These are phyloP conservation scores for Chaetoceros tenuissimus DNA, from an alignment of 108 stramenopile species.

Conservation along the genomic window DNA sequence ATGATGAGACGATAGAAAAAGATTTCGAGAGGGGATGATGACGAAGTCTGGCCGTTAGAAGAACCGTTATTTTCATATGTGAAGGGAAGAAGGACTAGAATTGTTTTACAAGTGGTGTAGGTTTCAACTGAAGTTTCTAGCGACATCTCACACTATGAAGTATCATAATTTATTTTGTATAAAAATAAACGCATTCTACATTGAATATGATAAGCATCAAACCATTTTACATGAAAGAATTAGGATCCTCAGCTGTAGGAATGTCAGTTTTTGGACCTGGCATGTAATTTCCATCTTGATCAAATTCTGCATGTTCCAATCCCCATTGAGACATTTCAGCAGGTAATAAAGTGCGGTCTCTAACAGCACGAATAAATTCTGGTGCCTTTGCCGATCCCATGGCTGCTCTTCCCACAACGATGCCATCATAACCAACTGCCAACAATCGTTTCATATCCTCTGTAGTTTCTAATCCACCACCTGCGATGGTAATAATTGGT, in stretches of 20 bases:
- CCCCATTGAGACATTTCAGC: slow-evolving; percentile 83
- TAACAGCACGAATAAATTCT: slow-evolving; percentile 76
- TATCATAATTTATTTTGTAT: no score
- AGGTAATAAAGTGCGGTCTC: slow-evolving; percentile 80
- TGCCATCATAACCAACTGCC: slow-evolving; percentile 83
- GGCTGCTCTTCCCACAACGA: slow-evolving; percentile 75
- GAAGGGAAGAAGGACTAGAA: no score
- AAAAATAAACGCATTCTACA: no score
- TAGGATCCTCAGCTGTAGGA: slow-evolving; percentile 22
- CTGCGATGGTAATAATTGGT: slow-evolving; percentile 73
- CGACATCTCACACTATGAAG: no score
- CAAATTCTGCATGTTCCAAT: slow-evolving; percentile 76
- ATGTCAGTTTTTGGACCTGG: slow-evolving; percentile 39
- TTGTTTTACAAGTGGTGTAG: no score
- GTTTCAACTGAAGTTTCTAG: no score
- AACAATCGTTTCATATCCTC: slow-evolving; percentile 78
- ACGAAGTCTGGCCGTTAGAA: no score
- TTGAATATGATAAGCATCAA: no score
- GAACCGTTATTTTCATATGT: no score
- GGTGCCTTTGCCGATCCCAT: slow-evolving; percentile 78
- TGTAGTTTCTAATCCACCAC: slow-evolving; percentile 69
- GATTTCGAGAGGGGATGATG: no score
- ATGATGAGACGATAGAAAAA: no score
- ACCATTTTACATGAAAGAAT: slow-evolving; percentile 12
- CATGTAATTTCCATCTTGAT: slow-evolving; percentile 71